Evolutionary conservation across 768 basidiomycete genomes (phyloP).

Genomic region (Suillus plorans): DNA sequence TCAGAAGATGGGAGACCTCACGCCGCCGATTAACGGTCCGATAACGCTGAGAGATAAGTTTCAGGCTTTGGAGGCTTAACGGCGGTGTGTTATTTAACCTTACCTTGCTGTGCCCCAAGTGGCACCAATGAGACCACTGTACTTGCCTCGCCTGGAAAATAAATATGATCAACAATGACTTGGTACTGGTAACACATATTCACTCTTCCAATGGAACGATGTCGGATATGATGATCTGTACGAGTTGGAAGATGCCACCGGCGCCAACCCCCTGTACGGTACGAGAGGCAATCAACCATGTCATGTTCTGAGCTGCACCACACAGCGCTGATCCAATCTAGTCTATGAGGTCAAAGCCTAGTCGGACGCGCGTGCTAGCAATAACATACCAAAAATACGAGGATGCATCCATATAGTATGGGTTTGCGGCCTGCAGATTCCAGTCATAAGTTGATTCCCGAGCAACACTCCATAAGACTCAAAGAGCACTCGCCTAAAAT

Average conservation of each 20-base stretch:
- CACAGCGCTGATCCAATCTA: slow-evolving; percentile 41
- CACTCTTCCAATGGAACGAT: slow-evolving; percentile 36
- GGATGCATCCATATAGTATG: slow-evolving; percentile 34
- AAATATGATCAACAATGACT: neutral
- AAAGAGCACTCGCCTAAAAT: slow-evolving; percentile 31
- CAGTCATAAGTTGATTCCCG: neutral
- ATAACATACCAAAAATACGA: slow-evolving; percentile 35
- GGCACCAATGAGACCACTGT: slow-evolving; percentile 36
- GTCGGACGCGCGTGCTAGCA: neutral
- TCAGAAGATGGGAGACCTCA: slow-evolving; percentile 12
- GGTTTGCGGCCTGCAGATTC: slow-evolving; percentile 34
- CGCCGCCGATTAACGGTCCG: slow-evolving; percentile 44
- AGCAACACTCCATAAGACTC: neutral
- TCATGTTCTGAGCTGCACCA: slow-evolving; percentile 44
- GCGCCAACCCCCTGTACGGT: slow-evolving; percentile 45
- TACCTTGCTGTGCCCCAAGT: slow-evolving; percentile 42
- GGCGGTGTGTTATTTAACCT: neutral
- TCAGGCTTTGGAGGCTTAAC: neutral
- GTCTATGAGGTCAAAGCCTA: neutral
- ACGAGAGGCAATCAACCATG: slow-evolving; percentile 40
- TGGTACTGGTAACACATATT: slow-evolving; percentile 4
- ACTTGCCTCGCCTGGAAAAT: slow-evolving; percentile 37
- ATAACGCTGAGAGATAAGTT: slow-evolving; percentile 27
- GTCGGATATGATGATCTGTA: slow-evolving; percentile 40
- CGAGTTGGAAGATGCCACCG: slow-evolving; percentile 37